Base-by-base conservation (phyloP, 139 green algal genomes). In the Volvox africanus region DNA sequence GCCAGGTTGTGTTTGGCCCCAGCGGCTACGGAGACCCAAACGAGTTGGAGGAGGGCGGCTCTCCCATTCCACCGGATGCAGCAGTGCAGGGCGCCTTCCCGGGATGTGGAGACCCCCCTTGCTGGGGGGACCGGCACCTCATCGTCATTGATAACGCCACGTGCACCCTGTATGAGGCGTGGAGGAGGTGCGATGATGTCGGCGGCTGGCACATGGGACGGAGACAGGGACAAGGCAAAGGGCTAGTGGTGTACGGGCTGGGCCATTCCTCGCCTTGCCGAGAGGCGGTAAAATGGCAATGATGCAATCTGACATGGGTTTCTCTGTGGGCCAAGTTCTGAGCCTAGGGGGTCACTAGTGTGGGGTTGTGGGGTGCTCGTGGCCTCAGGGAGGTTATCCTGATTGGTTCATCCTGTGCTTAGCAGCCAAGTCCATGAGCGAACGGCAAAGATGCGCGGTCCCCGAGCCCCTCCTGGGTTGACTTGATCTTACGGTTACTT, bases 91-190 rank as follows among this genome's bases (percentile, higher is more conserved):
- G 80, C 13, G 33, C 86, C 18, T 91, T 76, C 80, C 79, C 91
- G 2, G 80, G 79, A 78, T 93, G 91, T 85, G 67, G 78, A 61
- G 86, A 78, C 71, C 62, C 81, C 18, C 37, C 75, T 62, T 91
- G 91, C 78, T 82, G n/a, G 11, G 89, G 89, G n/a, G 92, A 94
- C 81, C 78, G 86, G 6, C 92, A 94, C 75, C 71, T 94, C 28
- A 36, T 91, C 0, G 61, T 91, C 33, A 2, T 91, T 26, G 87
- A 91, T 77, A 91, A 91, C 76, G 87, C 87, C 55, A 91, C 87
- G 18, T 91, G 87, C 87, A 91, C 61, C 16, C 75, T 91, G 61
- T 91, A 83, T n/a, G 87, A 90, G 61, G 55, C 55, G 32, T 90
- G 44, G 36, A 65, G 85, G 5, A 82, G 44, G 85, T 89, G 71